Base-by-base conservation (phyloP, 2,329 filamentous ascomycete genomes). In the Penicillium hesseltinei region DNA sequence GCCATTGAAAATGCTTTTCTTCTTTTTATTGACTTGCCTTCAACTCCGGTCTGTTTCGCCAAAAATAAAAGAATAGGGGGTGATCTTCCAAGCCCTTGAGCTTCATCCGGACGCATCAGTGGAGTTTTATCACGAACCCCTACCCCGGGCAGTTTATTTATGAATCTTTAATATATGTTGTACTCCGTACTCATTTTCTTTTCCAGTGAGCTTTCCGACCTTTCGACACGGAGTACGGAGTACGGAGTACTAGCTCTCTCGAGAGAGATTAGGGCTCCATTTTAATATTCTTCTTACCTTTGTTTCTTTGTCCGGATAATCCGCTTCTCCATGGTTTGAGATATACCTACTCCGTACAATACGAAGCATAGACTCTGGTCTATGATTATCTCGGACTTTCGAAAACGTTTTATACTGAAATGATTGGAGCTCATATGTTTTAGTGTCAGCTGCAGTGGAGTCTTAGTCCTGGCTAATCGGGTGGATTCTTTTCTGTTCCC, bases 401-500 rank as follows among this genome's bases (percentile, higher is more conserved):
- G 5, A 39, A 39, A 17, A 8, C n/a, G 47, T 21, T 39, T 31
- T 33, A 29, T 51, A 23, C 15, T 25, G 21, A 3, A 9, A 44
- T 45, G 43, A 45, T 19, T 29, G 25, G n/a, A 45, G 43, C 25
- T 31, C 43, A 29, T 31, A 25, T 27, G 31, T 25, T 9, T 46
- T 52, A 52, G 50, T 44, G 29, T 13, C 63, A 71, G 69, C 66
- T 72, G 44, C 31, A 50, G 70, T 72, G 70, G 70, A 68, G 62
- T 62, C 59, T 54, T 52, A 31, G 53, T 62, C 61, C 52, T 63
- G 62, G 67, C 68, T 71, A 71, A 67, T 69, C 64, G 65, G 65
- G 65, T 69, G 62, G 57, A 59, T 66, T 68, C 40, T 63, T 57
- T 65, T 62, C 60, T 57, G 55, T 71, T 71, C 66, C 66, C 69